These are phyloP conservation scores for Pachysandra terminalis DNA, from an alignment of 164 flowering plant species.

Conservation along the genomic window DNA sequence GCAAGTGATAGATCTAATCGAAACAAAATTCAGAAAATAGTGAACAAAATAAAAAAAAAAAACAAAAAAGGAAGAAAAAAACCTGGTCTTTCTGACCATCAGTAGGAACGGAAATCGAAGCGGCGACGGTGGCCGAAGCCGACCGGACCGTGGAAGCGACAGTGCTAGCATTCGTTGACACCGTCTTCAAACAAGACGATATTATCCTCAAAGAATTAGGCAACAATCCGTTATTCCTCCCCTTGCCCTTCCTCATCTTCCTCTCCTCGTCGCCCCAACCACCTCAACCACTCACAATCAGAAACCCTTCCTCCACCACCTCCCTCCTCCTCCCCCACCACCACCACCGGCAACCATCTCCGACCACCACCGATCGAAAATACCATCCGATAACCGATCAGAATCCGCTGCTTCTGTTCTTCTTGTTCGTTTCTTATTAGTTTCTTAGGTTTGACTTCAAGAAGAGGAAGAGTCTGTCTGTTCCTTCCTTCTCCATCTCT, in stretches of 20 bases:
- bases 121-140: conserved; percentile 66
- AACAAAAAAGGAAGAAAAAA: neutral
- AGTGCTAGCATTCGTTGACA: conserved; percentile 48
- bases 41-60: neutral
- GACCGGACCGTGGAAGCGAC: conserved; percentile 57
- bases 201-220: conserved; percentile 76
- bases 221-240: conserved; percentile 45
- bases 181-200: conserved; percentile 76
- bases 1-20: too few species aligned
- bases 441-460: neutral
- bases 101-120: conserved; percentile 40
- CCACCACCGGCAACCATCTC: conserved; percentile 15
- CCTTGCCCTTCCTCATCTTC: conserved; percentile 31
- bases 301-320: conserved; percentile 8
- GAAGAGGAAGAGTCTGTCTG: neutral
- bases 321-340: conserved; percentile 16
- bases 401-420: neutral
- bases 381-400: conserved; percentile 26
- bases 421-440: neutral
- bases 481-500: too few species aligned
- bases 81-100: conserved; percentile 74
- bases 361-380: conserved; percentile 17
- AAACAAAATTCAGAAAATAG: neutral
- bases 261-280: conserved; percentile 8
- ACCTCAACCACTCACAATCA: neutral